Evolutionary conservation across 176 grass and related monocot genomes (phyloP).

Genomic region (Elaeis guineensis): DNA sequence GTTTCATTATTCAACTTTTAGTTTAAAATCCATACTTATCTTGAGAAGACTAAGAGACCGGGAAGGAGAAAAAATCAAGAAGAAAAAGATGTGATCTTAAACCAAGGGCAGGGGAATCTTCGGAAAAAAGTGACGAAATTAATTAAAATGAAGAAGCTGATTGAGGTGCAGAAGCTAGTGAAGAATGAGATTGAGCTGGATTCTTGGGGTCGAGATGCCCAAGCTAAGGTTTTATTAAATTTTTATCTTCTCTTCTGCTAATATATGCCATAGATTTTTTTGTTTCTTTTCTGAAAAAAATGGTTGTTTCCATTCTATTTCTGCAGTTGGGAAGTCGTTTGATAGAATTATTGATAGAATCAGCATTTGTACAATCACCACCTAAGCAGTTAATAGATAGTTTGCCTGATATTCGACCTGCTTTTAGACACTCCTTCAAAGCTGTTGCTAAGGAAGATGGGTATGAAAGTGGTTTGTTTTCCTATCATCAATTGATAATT

Average conservation of each 20-base stretch:
- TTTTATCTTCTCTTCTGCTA: not conserved
- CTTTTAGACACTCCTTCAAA: constrained; percentile 66
- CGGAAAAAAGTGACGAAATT: constrained; percentile 53
- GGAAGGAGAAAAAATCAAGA: constrained; percentile 30
- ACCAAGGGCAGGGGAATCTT: constrained; percentile 49
- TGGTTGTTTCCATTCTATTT: constrained; percentile 11
- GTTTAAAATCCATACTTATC: constrained; percentile 78
- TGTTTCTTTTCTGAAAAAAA: constrained; percentile 2
- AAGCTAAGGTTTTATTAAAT: constrained; percentile 53
- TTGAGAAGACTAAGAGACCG: constrained; percentile 63
- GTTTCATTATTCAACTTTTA: constrained; percentile 18
- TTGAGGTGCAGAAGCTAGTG: constrained; percentile 64
- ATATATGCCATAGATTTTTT: constrained; percentile 8
- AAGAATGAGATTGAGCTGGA: constrained; percentile 70
- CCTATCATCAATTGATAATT: not conserved
- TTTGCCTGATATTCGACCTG: constrained; percentile 72
- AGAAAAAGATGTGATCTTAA: constrained; percentile 36
- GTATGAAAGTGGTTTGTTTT: constrained; percentile 30
- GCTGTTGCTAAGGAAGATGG: constrained; percentile 56
- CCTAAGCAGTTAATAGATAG: constrained; percentile 43
- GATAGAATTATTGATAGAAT: constrained; percentile 83
- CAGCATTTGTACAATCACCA: constrained; percentile 71
- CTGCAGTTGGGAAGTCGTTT: constrained; percentile 78
- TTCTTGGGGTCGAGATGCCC: constrained; percentile 67
- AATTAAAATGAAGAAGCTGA: constrained; percentile 55